Percentiles rank a stretch among this genome's conserved stretches.
phyloP scores from a whole-genome alignment of 352 stramenopile genomes.

The Chrysophaeum taylorii region DNA sequence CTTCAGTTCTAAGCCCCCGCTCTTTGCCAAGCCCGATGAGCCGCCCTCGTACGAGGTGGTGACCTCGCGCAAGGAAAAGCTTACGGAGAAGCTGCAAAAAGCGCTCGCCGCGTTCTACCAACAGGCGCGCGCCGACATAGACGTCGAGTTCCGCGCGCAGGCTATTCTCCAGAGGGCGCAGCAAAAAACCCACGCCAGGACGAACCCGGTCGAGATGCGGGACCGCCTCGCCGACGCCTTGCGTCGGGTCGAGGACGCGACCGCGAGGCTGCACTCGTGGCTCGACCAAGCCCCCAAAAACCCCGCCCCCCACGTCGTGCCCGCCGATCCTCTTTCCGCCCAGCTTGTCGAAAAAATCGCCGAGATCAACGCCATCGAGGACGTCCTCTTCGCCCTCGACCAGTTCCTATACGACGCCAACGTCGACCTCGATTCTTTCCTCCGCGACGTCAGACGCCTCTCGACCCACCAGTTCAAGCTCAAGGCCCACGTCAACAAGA shows the following conservation, averaged over 20 bases:
- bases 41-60: neutral
- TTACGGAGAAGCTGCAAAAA: neutral
- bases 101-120: neutral
- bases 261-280: neutral
- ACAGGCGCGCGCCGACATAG: neutral
- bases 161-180: neutral
- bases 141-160: neutral
- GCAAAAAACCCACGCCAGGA: neutral
- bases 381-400: conserved; percentile 5
- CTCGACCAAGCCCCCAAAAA: neutral
- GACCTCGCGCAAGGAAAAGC: neutral
- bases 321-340: neutral
- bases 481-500: neutral
- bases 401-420: neutral
- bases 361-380: neutral
- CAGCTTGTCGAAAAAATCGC: neutral
- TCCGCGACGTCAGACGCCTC: neutral
- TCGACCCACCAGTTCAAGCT: neutral
- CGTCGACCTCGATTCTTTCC: neutral
- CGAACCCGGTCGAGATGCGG: neutral
- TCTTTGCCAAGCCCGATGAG: neutral
- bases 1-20: neutral
- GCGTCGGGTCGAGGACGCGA: neutral
- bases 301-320: neutral
- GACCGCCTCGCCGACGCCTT: neutral